Evolutionary conservation across 2,329 filamentous ascomycete genomes (phyloP), one percentile per base, ranked within the genome.

Genomic region (Hortaea werneckii): DNA sequence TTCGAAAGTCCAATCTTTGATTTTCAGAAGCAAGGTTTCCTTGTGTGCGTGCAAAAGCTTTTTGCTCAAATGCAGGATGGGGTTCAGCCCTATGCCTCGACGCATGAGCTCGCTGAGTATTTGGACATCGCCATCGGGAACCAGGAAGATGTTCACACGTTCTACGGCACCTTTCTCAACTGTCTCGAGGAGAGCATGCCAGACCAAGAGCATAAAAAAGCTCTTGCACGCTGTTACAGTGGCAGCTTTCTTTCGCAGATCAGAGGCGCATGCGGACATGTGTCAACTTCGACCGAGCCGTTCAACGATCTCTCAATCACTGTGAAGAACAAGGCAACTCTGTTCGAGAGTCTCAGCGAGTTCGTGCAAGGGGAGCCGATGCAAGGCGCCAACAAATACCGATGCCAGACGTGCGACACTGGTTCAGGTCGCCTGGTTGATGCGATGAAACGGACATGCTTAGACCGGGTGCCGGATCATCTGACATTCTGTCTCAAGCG

Each of bases 71-170:
- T 98, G 79, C 90, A 98, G 65, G 82, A 88, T 54, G 87, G 83
- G 42, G 82, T 82, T 54, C 76, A 77, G 32, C 84, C 83, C 53
- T 83, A 73, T 48, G 76, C 89, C 13, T 85, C 92, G 50, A 85
- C 92, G 0, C 72, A 75, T 42, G 73, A 73, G 1, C 81, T 94
- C 51, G 84, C 92, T 10, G 73, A 74, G 30, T 82, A 80, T 37
- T 87, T 96, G 58, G 74, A 78, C 11, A 94, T 98, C 51, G 88
- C 96, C 63, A 82, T 94, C 27, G 80, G 82, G 46, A 80, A 85
- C 48, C 92, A 98, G 65, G 96, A 98, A 87, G 92, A 98, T 61
- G 92, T 95, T 5, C 92, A 96, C 56, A 89, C 95, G 62, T 98
- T 96, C 62, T 96, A 94, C 69, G 95, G 92, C 58, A 75, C 95